Evolutionary conservation across 108 stramenopile species (phyloP).

Genomic region (Cyclotella sp.): DNA sequence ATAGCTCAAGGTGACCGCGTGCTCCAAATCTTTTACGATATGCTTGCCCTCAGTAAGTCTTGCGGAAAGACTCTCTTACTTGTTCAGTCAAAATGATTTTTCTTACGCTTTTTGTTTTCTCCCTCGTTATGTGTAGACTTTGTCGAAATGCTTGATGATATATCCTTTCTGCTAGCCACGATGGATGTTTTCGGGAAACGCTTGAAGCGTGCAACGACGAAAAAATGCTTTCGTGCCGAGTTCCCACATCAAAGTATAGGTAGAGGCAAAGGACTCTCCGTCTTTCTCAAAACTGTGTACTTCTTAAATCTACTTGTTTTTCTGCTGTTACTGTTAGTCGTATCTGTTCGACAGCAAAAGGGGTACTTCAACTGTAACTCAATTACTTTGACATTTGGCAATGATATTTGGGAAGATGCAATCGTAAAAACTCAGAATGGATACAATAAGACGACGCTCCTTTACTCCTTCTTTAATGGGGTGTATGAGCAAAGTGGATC

Average conservation of each 20-base stretch:
- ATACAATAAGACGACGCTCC: too few relatives aligned
- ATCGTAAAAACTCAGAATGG: too few relatives aligned
- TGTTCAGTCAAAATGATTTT: too few relatives aligned
- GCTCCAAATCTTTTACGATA: not conserved
- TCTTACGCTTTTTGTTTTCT: too few relatives aligned
- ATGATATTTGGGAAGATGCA: not conserved
- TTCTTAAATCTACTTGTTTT: not conserved
- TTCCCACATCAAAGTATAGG: not conserved
- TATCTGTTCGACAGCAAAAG: not conserved
- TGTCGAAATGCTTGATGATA: not conserved
- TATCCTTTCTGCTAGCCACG: not conserved
- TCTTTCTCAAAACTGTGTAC: not conserved
- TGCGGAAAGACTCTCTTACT: too few relatives aligned
- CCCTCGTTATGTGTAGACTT: too few relatives aligned
- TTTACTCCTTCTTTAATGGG: constrained; percentile 14
- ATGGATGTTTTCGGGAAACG: not conserved
- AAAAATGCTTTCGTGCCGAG: not conserved
- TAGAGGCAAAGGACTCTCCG: not conserved
- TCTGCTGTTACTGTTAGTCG: not conserved
- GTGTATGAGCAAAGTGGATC: not conserved
- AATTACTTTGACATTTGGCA: not conserved
- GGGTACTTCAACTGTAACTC: not conserved
- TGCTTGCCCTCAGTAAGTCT: too few relatives aligned
- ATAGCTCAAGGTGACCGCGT: not conserved
- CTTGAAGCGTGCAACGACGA: not conserved